Evolutionary conservation across 352 stramenopile genomes (phyloP).

Genomic region (Phytophthora syringae): DNA sequence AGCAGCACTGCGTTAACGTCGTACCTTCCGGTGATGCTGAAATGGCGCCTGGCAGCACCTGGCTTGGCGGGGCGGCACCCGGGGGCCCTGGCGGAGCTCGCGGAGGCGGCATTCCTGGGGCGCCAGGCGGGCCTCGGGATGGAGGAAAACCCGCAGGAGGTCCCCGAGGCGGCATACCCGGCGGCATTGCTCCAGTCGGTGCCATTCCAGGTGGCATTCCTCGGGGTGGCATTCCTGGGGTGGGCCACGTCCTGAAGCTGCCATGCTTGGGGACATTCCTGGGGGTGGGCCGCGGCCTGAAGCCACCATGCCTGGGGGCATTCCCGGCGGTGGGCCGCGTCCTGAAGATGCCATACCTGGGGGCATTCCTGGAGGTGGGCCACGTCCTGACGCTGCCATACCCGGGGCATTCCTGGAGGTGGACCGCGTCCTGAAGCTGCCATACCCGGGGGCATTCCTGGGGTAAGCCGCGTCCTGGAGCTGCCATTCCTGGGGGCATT

Average conservation of each 20-base stretch:
- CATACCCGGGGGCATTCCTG: constrained; percentile 21
- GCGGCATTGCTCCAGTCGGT: not conserved
- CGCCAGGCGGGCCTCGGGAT: constrained; percentile 16
- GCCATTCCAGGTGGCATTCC: constrained; percentile 24
- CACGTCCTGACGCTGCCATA: too few species aligned
- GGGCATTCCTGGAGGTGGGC: constrained; percentile 26
- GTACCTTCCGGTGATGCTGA: constrained; percentile 19
- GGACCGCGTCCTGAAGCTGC: too few species aligned
- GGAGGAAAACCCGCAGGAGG: constrained; percentile 22
- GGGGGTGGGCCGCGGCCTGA: constrained; percentile 33
- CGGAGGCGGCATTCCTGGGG: constrained; percentile 20
- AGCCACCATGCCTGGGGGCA: constrained; percentile 26
- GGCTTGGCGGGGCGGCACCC: not conserved
- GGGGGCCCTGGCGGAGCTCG: constrained; percentile 18
- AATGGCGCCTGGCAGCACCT: constrained; percentile 8
- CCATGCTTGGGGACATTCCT: constrained; percentile 29
- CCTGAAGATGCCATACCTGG: too few species aligned
- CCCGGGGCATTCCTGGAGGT: constrained; percentile 23
- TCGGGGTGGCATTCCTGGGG: constrained; percentile 25
- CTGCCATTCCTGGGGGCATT: constrained; percentile 21
- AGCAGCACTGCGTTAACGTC: not conserved
- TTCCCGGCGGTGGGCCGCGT: constrained; percentile 14
- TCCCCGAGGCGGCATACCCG: constrained; percentile 16
- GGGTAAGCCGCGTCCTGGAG: too few species aligned
- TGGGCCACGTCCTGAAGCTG: too few species aligned